Percentiles rank a stretch among this genome's conserved stretches.
phyloP scores from a whole-genome alignment of 352 stramenopile genomes.

The Thraustotheca clavata region DNA sequence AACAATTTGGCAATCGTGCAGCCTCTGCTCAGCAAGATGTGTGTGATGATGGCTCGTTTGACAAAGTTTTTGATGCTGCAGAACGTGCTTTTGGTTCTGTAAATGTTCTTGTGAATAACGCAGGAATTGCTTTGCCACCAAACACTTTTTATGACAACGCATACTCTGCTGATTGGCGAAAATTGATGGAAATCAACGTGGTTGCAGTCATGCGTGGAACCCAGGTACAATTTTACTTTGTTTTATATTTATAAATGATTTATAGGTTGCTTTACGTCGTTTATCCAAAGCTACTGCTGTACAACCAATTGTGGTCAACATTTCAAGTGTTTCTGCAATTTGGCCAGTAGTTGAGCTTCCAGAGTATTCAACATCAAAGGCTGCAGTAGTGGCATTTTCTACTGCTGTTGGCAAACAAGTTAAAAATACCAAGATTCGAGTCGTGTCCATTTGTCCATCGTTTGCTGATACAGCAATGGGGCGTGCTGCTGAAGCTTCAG shows the following conservation, averaged over 20 bases:
- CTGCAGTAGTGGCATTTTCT: slow-evolving; percentile 64
- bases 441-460: slow-evolving; percentile 52
- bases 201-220: slow-evolving; percentile 56
- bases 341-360: slow-evolving; percentile 43
- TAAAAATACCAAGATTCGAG: slow-evolving; percentile 58
- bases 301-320: slow-evolving; percentile 37
- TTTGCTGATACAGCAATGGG: slow-evolving; percentile 69
- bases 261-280: not conserved
- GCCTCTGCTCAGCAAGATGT: slow-evolving; percentile 65
- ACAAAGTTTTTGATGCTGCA: slow-evolving; percentile 44
- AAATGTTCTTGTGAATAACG: slow-evolving; percentile 75
- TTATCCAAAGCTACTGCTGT: slow-evolving; percentile 24
- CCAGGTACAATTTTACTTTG: slow-evolving; percentile 25
- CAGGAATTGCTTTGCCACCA: slow-evolving; percentile 51
- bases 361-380: slow-evolving; percentile 66
- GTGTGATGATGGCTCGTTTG: slow-evolving; percentile 48
- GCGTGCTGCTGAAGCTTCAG: slow-evolving; percentile 21
- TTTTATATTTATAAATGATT: not conserved
- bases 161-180: slow-evolving; percentile 33
- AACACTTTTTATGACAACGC: slow-evolving; percentile 27
- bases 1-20: slow-evolving; percentile 39
- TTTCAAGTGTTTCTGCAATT: slow-evolving; percentile 53
- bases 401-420: slow-evolving; percentile 51
- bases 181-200: slow-evolving; percentile 62
- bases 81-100: slow-evolving; percentile 49